These are phyloP conservation scores for Lizanozyma gosingica DNA, from an alignment of 1,139 yeast genomes.

Conservation along the genomic window DNA sequence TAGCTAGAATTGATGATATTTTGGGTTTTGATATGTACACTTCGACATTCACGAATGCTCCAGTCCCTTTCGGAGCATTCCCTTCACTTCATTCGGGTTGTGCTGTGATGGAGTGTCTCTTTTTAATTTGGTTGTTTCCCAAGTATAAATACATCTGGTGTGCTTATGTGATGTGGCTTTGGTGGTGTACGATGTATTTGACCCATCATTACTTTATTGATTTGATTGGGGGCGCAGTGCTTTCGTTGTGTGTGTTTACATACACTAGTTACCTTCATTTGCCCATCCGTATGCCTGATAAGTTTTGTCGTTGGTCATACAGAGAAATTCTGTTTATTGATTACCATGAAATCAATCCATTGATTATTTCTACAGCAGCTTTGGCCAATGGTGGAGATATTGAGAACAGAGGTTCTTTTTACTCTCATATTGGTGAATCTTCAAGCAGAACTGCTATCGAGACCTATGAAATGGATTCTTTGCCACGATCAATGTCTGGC, in stretches of 20 bases:
- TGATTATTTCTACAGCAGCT: slow-evolving; percentile 7
- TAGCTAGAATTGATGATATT: slow-evolving; percentile 76
- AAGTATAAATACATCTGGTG: slow-evolving; percentile 53
- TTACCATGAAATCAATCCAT: slow-evolving; percentile 26
- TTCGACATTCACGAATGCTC: slow-evolving; percentile 78
- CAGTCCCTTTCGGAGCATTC: slow-evolving; percentile 95
- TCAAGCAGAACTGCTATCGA: neutral
- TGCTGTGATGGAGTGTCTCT: slow-evolving; percentile 87
- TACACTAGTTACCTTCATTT: slow-evolving; percentile 65
- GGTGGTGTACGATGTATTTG: slow-evolving; percentile 98
- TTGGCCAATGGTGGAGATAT: neutral
- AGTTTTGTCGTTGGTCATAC: slow-evolving; percentile 85
- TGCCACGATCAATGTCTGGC: neutral
- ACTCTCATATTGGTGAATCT: neutral
- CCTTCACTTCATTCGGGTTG: slow-evolving; percentile 94
- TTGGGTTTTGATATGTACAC: slow-evolving; percentile 82
- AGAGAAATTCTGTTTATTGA: slow-evolving; percentile 21
- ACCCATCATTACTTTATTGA: slow-evolving; percentile 95
- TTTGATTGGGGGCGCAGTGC: slow-evolving; percentile 79
- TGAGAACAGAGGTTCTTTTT: neutral
- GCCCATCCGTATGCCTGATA: slow-evolving; percentile 56
- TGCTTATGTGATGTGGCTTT: slow-evolving; percentile 77
- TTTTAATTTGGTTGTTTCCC: slow-evolving; percentile 78
- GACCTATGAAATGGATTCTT: neutral
- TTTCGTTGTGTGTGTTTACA: slow-evolving; percentile 63